A percentile compares a stretch with the other conserved stretches of the same genome.
Evolutionary conservation across 805 yeast genomes (phyloP).

Genomic region (Starmera dryadoides): DNA sequence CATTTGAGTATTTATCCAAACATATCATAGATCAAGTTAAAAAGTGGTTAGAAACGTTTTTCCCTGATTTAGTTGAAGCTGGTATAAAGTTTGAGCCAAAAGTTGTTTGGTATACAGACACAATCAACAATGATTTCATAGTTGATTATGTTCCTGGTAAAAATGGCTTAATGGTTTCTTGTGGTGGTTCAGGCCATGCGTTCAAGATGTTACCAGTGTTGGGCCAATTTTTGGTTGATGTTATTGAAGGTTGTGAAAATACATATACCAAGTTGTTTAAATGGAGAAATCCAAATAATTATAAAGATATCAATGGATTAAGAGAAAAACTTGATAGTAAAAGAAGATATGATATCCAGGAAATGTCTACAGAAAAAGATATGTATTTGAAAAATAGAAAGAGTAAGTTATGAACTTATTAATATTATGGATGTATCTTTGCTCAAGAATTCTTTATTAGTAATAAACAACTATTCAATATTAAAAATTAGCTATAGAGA

Average conservation of each 20-base stretch:
- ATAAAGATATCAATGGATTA: slow-evolving; percentile 8
- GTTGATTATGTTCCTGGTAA: slow-evolving; percentile 25
- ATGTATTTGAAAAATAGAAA: background rate
- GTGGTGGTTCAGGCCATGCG: slow-evolving; percentile 30
- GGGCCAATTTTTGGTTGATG: slow-evolving; percentile 23
- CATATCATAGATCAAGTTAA: slow-evolving; percentile 20
- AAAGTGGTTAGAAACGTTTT: slow-evolving; percentile 18
- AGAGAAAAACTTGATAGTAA: slow-evolving; percentile 7
- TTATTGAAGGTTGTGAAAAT: slow-evolving; percentile 4
- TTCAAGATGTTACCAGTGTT: slow-evolving; percentile 28
- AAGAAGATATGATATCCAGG: slow-evolving; percentile 3
- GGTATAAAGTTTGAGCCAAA: slow-evolving; percentile 18
- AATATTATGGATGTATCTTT: too few species aligned
- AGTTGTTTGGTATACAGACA: slow-evolving; percentile 26
- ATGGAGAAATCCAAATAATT: slow-evolving; percentile 12
- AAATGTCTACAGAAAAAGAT: background rate
- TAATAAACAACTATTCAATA: too few species aligned
- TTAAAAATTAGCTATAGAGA: too few species aligned
- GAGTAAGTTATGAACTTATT: too few species aligned
- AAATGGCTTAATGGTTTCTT: slow-evolving; percentile 22
- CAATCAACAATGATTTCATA: slow-evolving; percentile 25
- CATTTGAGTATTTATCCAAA: slow-evolving; percentile 18
- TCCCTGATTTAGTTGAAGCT: slow-evolving; percentile 22
- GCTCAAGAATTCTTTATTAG: too few species aligned
- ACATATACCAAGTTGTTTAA: slow-evolving; percentile 10